phyloP scores from a whole-genome alignment of 2,329 filamentous ascomycete species.

The Fusarium sp. region DNA sequence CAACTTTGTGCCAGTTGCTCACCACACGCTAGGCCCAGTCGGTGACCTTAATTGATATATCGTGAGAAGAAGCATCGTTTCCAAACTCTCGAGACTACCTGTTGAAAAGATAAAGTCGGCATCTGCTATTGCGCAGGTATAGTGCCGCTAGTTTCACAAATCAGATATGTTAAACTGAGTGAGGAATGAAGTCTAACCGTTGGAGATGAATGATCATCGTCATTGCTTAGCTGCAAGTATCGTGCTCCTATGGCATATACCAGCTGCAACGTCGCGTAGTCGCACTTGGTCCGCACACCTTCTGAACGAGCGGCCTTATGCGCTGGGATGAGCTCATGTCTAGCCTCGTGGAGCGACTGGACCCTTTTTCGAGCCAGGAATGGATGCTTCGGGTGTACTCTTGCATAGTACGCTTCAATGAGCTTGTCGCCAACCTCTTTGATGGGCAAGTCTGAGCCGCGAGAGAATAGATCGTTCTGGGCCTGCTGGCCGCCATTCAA shows the following conservation, averaged over 20 bases:
- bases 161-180: neutral
- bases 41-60: constrained; percentile 7
- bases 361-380: neutral
- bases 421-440: neutral
- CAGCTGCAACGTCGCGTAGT: constrained; percentile 2
- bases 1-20: neutral
- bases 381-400: constrained; percentile 1
- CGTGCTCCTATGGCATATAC: constrained; percentile 6
- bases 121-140: neutral
- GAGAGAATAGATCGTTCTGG: fast-evolving
- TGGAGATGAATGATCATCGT: neutral
- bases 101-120: neutral
- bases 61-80: constrained; percentile 5
- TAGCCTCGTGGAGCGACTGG: neutral
- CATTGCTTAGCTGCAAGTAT: constrained; percentile 6
- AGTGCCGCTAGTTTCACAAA: neutral
- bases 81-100: constrained; percentile 4
- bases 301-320: neutral
- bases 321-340: neutral
- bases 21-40: neutral
- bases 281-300: fast-evolving
- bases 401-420: constrained; percentile 1
- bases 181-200: neutral
- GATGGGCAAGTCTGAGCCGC: neutral
- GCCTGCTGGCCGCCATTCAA: fast-evolving